Evolutionary conservation across 495 filamentous ascomycete genomes (phyloP), one percentile per base, ranked within the genome.

Genomic region (Mytilinidion resinicola): DNA sequence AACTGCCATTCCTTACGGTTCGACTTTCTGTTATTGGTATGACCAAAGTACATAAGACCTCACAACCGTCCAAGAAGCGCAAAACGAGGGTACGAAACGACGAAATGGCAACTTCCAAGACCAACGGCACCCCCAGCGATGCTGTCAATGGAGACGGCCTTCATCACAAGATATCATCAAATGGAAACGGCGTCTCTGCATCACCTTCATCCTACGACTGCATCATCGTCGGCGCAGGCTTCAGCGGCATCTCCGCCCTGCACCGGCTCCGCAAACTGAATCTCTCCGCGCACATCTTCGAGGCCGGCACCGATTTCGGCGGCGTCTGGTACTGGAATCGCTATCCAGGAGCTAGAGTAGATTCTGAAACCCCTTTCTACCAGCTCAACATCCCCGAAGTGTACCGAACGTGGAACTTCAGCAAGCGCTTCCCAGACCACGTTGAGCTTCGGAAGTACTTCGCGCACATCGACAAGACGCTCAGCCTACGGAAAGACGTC

Each of bases 241-340:
- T 82, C 48, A 66, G 71, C 68, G 75, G 76, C n/a, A 70, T 72
- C 36, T 73, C 71, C 42, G 62, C 63, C 15, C 68, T 78, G 5
- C 66, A 80, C 49, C 55, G 64, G n/a, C 65, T 81, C 3, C 68
- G 74, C 12, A 65, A 76, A 20, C 59, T 69, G 25, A 72, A 72
- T 7, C 67, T 77, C 36, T 72, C 67, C 6, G 71, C 70, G 17
- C 73, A 74, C n/a, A 48, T 80, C 10, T 76, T 77, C 53, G 81
- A 84, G 56, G 73, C 76, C 1, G 78, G 77, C 14, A 62, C 62
- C n/a, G 72, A 72, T 46, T 72, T 79, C 47, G 81, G 80, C 7
- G 80, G 80, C 21, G 71, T 75, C 21, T 82, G 80, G 80, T 64
- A 76, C 53, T 78, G 76, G 77, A 83, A 81, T 61, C 61, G 74